phyloP scores from a whole-genome alignment of 192 early-diverging fungal genomes.

The Gryganskiella cystojenkinii region DNA sequence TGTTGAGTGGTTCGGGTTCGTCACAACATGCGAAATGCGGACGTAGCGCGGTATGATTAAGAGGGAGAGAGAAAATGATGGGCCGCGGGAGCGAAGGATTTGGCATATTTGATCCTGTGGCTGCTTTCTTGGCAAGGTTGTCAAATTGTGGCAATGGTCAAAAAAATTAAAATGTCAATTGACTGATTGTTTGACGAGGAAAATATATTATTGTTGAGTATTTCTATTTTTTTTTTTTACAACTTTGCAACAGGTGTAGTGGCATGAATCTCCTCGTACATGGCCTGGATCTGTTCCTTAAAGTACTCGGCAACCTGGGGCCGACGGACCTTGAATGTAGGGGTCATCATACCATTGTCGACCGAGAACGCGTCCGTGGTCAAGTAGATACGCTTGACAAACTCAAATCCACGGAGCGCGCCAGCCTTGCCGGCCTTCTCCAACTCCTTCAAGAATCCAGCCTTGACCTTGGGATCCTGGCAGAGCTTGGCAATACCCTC shows the following conservation, averaged over 20 bases:
- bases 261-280: slow-evolving; percentile 69
- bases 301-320: slow-evolving; percentile 79
- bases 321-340: slow-evolving; percentile 92
- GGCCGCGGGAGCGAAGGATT: not conserved
- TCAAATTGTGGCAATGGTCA: too few species aligned
- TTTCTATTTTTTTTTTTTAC: slow-evolving; percentile 29
- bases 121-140: too few species aligned
- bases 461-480: slow-evolving; percentile 55
- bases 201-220: not conserved
- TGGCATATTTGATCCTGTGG: too few species aligned
- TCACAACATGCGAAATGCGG: not conserved
- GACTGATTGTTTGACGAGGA: too few species aligned
- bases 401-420: slow-evolving; percentile 77
- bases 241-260: slow-evolving; percentile 55
- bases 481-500: slow-evolving; percentile 62
- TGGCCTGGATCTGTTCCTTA: slow-evolving; percentile 66
- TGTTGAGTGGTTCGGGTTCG: not conserved
- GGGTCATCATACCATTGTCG: slow-evolving; percentile 89
- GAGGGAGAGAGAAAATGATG: not conserved
- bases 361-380: slow-evolving; percentile 79
- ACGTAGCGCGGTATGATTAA: not conserved
- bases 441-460: slow-evolving; percentile 66
- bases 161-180: not conserved
- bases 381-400: slow-evolving; percentile 77
- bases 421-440: slow-evolving; percentile 62